Evolutionary conservation across 345 rosid genomes (phyloP), one percentile per base, ranked within the genome.

Genomic region (Psidium friedrichsthalianum): DNA sequence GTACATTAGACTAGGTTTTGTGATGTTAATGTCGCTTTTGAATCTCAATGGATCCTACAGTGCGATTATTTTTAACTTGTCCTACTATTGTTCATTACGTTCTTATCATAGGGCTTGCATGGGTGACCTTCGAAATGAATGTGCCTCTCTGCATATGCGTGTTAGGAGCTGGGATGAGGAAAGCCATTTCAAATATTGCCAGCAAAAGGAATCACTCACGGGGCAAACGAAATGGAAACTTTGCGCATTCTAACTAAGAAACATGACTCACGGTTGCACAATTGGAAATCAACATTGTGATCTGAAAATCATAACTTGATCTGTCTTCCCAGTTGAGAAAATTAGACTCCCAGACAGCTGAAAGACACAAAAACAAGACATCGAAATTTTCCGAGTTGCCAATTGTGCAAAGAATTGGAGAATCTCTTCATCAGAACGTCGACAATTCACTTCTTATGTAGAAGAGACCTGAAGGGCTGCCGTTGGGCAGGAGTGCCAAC

Each of bases 401-500:
- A 36, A 69, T 18, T 32, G 47, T 36, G 47, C 1, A 69, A 61
- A 36, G 74, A 61, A 69, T 36, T 9, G 78, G 78, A 36, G 47
- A 32, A 69, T 18, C 25, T 32, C 47, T 40, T 53, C 27, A 53
- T 51, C 44, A 82, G 58, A 82, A 82, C 25, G 40, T 55, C 5
- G 82, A 74, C 44, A 54, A 21, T 84, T 88, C 81, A 27, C 82
- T 83, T 56, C 56, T 7, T 11, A 2, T 4, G 74, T 87, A 90
- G 91, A 88, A 90, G 82, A 40, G 82, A 3, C 94, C 94, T 5
- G 92, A 82, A 24, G 90, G 90, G 18, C 87, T 88, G 9, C 85
- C 89, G 3, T 58, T 44, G 5, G 93, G 88, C 32, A 88, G 85
- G 76, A 90, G 74, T 10, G 94, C 90, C 82, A 90, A 51, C 56